phyloP scores from a whole-genome alignment of 306 rosid genomes.

The Arachis stenosperma region DNA sequence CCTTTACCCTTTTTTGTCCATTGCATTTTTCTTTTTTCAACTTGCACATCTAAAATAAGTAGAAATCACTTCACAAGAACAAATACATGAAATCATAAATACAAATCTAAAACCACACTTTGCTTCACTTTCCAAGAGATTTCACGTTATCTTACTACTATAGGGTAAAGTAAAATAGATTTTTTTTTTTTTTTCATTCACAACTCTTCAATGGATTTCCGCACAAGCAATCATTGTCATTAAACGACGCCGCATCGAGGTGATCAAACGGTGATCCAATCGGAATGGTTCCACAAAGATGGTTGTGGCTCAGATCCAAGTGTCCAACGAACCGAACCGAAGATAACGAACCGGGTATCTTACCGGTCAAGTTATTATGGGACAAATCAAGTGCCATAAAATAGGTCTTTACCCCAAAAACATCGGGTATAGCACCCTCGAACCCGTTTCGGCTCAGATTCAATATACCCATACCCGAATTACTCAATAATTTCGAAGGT shows the following conservation, averaged over 20 bases:
- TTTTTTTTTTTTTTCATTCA: constrained; percentile 31
- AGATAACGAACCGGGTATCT: constrained; percentile 67
- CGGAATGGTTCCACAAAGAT: constrained; percentile 85
- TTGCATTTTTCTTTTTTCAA: constrained; percentile 13
- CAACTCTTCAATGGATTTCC: constrained; percentile 81
- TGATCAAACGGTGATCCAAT: constrained; percentile 81
- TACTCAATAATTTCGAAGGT: constrained; percentile 55
- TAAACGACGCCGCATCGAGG: constrained; percentile 74
- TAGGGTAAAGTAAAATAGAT: too few relatives aligned
- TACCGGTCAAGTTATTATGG: constrained; percentile 65
- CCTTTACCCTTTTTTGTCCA: constrained; percentile 31
- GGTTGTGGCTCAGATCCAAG: constrained; percentile 79
- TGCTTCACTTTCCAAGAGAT: background rate
- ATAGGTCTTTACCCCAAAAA: constrained; percentile 60
- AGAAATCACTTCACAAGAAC: constrained; percentile 35
- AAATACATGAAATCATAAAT: constrained; percentile 30
- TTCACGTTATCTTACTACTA: too few relatives aligned
- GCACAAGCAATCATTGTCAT: constrained; percentile 78
- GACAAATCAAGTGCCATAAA: constrained; percentile 86
- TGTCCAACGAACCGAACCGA: constrained; percentile 73
- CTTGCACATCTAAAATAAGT: background rate
- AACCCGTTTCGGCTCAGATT: constrained; percentile 81
- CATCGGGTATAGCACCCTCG: constrained; percentile 72
- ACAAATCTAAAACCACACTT: constrained; percentile 38
- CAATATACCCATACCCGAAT: constrained; percentile 71